Evolutionary conservation across 352 stramenopile genomes (phyloP), one percentile per base, ranked within the genome.

Genomic region (Thraustochytrium striatum): DNA sequence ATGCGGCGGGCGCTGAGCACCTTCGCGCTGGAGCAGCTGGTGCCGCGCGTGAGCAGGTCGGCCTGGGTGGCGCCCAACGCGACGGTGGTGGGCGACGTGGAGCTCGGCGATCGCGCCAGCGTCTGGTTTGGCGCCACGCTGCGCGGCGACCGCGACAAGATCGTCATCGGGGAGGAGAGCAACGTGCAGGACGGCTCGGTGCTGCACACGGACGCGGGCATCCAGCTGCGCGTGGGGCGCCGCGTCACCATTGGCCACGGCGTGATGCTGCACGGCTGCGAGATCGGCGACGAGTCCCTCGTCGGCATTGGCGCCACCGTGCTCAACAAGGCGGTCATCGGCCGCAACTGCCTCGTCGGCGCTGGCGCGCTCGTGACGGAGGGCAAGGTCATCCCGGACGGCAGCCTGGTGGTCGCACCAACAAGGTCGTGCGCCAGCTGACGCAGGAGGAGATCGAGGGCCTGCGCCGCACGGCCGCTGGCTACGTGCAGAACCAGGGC

Each of bases 131-230:
- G 38, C 35, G 81, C 79, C 25, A 81, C 65, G 1, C 69, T 86
- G 36, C 81, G 83, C 2, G 83, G 83, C 32, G 88, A 92, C 84
- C 86, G 89, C 0, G 87, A 91, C 57, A 80, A 82, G 13, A 79
- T 92, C 0, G 33, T 25, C 35, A 75, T 75, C 41, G 65, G 65
- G 2, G 35, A 32, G 39, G 32, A 38, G 8, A 87, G 84, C 1
- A 86, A 79, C 81, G 85, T 92, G 43, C 85, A 87, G 52, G 87
- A 91, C 72, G 83, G 87, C 53, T 86, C 85, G 3, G 86, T 91
- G n/a, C 84, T 92, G 39, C 88, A 92, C 79, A 87, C 91, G 32
- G 87, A 89, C 69, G 87, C 86, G 25, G 86, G 90, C 69, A 82
- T 84, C 61, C 78, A 84, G 13, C 89, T 87, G 0, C 36, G 82